Conservation (phyloP, 192 early-diverging fungal species). For the Chytriomyces confervae region DNA sequence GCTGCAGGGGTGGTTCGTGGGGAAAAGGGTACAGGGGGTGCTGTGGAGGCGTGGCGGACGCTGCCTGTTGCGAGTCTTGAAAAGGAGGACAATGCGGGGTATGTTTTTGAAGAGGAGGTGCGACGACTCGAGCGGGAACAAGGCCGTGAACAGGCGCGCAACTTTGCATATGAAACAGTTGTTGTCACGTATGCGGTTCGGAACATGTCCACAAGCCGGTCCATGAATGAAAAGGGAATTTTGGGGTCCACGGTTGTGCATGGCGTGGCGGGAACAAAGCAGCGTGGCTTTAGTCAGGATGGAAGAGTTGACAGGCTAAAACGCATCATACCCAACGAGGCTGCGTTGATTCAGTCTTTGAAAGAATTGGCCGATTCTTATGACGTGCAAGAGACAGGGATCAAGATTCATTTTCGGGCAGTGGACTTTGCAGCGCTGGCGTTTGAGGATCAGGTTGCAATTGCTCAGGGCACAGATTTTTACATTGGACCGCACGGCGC, state of each 20-base stretch:
- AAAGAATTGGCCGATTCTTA: background rate
- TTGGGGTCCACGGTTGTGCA: no score
- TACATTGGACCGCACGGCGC: slow-evolving; percentile 39
- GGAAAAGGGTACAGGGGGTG: no score
- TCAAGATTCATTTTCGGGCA: slow-evolving; percentile 16
- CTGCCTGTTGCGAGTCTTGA: no score
- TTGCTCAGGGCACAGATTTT: slow-evolving; percentile 34
- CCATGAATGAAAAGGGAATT: no score
- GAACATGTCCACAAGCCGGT: background rate
- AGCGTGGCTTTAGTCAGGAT: background rate
- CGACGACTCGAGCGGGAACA: background rate
- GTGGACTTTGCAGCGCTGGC: slow-evolving; percentile 34
- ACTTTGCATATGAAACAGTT: background rate
- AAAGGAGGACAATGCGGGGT: no score
- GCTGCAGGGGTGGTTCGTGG: background rate
- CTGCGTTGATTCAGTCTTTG: background rate
- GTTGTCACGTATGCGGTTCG: slow-evolving; percentile 29
- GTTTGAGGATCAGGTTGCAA: slow-evolving; percentile 28
- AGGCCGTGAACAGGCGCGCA: background rate
- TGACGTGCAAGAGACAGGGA: no score
- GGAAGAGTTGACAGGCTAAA: background rate
- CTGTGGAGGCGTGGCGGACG: no score
- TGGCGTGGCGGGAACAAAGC: background rate
- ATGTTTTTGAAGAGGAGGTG: no score
- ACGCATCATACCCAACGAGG: slow-evolving; percentile 4